Base-by-base conservation (phyloP, 306 rosid genomes). In the Castanea sativa region DNA sequence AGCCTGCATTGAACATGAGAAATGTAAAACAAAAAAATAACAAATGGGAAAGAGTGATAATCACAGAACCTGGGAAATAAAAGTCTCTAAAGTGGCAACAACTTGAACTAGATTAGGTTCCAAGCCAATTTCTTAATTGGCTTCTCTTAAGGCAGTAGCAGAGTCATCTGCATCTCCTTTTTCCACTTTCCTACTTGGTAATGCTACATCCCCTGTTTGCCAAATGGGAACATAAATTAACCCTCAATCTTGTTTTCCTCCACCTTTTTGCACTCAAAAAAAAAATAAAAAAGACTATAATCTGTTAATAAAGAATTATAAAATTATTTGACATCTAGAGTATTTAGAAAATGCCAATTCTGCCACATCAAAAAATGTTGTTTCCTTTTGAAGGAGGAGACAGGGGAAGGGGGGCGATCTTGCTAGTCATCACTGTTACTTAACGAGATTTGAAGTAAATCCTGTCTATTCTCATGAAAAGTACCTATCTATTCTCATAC, bases 131-230 rank as follows among this genome's bases (percentile, higher is more conserved):
- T 80, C 87, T 84, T 80, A 85, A 79, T 33, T 73, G 57, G 82
- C 80, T 78, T 85, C 85, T 77, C 88, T 81, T 7, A 78, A 65
- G 10, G 88, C 83, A 16, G 80, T 78, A 60, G 80, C 73, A 69
- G 76, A 77, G 69, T 85, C 83, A 55, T 85, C 85, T 38, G 6
- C 76, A 60, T 85, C 88, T 29, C 69, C 71, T 71, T 85, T 80
- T 58, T 85, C 85, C 81, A 69, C 65, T 85, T 85, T 85, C 19
- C 85, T 83, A 43, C 85, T 81, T 1, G 81, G 85, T 74, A 85
- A 74, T 41, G 88, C 85, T 19, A 81, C 88, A 68, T 85, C 88
- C 38, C 88, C 88, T 81, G 51, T 29, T 73, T 56, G 77, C 38
- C 51, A 70, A 32, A 70, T n/a, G 56, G 18, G 49, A 20, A 14